Conservation (phyloP, 2,329 filamentous ascomycete genomes). For the Microsporum ferrugineum region DNA sequence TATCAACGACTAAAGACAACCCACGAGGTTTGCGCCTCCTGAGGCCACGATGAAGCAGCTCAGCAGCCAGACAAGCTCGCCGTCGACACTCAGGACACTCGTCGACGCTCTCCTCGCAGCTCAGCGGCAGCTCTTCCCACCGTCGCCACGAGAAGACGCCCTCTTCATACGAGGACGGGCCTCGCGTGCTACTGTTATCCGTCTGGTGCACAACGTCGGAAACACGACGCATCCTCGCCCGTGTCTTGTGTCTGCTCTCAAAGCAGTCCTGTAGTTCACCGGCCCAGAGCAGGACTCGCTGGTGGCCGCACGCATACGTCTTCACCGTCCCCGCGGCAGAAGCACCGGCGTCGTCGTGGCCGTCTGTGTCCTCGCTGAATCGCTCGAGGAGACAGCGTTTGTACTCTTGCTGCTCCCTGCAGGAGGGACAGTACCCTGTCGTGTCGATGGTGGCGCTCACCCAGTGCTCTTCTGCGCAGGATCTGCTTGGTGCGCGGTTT, state of each 20-base stretch:
- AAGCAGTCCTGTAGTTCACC: constrained; percentile 8
- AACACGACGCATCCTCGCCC: background rate
- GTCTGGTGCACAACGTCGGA: too few relatives aligned
- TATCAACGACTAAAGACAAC: too few relatives aligned
- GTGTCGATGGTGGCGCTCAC: background rate
- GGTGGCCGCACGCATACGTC: constrained; percentile 7
- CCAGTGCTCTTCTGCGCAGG: constrained; percentile 13
- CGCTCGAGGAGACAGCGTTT: background rate
- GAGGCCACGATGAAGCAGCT: background rate
- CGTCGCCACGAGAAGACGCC: constrained; percentile 5
- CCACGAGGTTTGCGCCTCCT: background rate
- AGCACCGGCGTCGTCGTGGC: background rate
- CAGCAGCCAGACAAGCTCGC: background rate
- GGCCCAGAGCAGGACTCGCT: background rate
- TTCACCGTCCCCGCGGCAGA: background rate
- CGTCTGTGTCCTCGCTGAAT: background rate
- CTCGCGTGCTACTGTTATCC: too few relatives aligned
- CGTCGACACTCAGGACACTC: background rate
- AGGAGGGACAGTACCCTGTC: constrained; percentile 6
- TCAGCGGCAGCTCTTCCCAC: background rate
- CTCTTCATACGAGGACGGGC: background rate
- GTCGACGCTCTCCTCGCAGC: background rate
- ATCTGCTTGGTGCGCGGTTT: constrained; percentile 2
- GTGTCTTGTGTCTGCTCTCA: background rate
- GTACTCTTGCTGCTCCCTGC: constrained; percentile 5